Evolutionary conservation across 257 asterid genomes (phyloP), one percentile per base, ranked within the genome.

Genomic region (Fraxinus cuspidata): DNA sequence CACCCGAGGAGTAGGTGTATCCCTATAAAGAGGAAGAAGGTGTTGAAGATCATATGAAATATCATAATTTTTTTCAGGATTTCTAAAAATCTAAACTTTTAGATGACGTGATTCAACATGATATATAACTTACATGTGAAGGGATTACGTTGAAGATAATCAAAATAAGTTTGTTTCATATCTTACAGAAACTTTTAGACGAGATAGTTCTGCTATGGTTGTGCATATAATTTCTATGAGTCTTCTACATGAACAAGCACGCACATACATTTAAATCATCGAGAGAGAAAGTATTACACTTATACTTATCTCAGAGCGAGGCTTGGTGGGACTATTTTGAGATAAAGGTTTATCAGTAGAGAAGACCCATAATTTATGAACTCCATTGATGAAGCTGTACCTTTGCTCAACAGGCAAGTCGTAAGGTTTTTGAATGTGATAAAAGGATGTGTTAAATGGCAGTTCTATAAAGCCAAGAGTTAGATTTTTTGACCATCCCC

Each of bases 1-100:
- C 78, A 0, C 86, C 88, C 0, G 84, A 80, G 3, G 83, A 75
- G 67, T 86, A 82, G 49, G 81, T 77, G 21, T 78, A 78, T 0
- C 90, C 90, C 87, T 84, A 63, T 25, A 25, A 4, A 27, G 18
- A 12, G 27, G 35, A 21, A 2, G 44, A 8, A 38, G 1, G 44
- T 47, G 7, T 47, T 47, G 58, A 47, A 47, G 18, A 42, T 42
- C 51, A 12, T 42, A 42, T 42, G 51, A 42, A 42, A 42, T 42
- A 42, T n/a, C 18, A 42, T 42, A 42, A 12, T 42, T 42, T 42
- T 42, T 18, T 42, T 42, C 51, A 1, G 2, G 51, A 42, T 42
- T 42, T 42, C 51, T 42, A 42, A 11, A 42, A 42, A 0, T 1
- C 7, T 15, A 4, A 16, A 47, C 7, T 15, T 47, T 47, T 47